Evolutionary conservation across 805 yeast species (phyloP), one percentile per base, ranked within the genome.

Genomic region (Barnettozyma californica): DNA sequence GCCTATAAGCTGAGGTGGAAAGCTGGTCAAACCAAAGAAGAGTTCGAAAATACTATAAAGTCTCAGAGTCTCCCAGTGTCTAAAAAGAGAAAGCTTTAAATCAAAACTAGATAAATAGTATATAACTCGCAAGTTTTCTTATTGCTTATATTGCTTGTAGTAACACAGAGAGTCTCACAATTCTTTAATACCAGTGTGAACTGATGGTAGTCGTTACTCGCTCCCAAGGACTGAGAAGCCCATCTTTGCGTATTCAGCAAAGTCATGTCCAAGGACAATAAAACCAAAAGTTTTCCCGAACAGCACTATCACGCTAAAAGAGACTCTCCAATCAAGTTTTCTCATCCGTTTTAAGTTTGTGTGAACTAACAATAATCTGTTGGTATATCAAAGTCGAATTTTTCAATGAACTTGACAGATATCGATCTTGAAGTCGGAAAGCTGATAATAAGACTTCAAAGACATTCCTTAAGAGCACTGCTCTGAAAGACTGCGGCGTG

Each of bases 11-110:
- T 53, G 35, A 51, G 43, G 43, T 23, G 58, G 60, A 18, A 50
- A 48, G 47, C 58, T 9, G 58, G 53, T 14, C 19, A 81, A 81
- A 56, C 87, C 83, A 55, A 74, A 82, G 53, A 78, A 80, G 49
- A 68, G 79, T 29, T 29, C 33, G 33, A 29, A 29, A 13, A 29
- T 29, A 29, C 8, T 29, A 29, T 29, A 13, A 29, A 29, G 33
- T 29, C 33, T 29, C 8, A 29, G 33, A 29, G 33, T 29, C 33
- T 13, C 33, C 33, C 33, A 29, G 33, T 29, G 33, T 29, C 33
- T 29, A 29, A 29, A 29, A 29, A 29, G 33, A 29, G 33, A 29
- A 29, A 14, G 33, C 33, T 29, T 29, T 29, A 8, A 29, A 29
- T 29, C 33, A 29, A 29, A 29, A 29, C 16, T 29, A 29, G n/a